Evolutionary conservation across 208 protist genomes (phyloP).

Genomic region (Acanthamoeba royreba): DNA sequence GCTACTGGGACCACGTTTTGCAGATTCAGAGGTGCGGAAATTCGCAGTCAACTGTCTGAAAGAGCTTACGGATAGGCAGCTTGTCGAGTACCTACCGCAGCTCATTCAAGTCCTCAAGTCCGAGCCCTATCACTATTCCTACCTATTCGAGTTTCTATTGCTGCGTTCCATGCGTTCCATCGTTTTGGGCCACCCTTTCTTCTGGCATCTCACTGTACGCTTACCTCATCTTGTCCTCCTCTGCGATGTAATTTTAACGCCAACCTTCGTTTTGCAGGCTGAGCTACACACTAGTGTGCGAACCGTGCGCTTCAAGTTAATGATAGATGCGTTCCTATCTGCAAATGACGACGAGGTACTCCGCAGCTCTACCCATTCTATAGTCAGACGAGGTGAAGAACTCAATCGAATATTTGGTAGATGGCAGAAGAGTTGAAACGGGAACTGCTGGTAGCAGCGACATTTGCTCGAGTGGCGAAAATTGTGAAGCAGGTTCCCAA

Average conservation of each 20-base stretch:
- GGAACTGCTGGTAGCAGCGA: background rate
- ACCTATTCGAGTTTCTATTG: constrained; percentile 80
- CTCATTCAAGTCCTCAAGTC: constrained; percentile 82
- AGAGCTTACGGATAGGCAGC: constrained; percentile 62
- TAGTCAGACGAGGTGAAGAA: background rate
- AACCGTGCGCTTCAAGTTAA: background rate
- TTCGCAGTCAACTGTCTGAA: constrained; percentile 71
- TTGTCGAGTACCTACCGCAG: constrained; percentile 75
- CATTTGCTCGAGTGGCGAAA: background rate
- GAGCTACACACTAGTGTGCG: background rate
- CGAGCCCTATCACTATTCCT: constrained; percentile 81
- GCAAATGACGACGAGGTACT: background rate
- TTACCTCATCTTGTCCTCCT: background rate
- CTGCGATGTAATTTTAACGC: background rate
- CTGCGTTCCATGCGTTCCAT: constrained; percentile 70
- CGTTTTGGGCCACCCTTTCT: constrained; percentile 76
- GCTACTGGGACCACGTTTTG: constrained; percentile 78
- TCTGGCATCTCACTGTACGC: constrained; percentile 78
- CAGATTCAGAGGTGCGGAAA: constrained; percentile 70
- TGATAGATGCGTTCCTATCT: background rate
- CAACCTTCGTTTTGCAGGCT: background rate
- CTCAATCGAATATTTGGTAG: background rate
- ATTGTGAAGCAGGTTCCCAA: background rate
- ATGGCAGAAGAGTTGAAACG: background rate
- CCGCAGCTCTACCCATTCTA: background rate